These are phyloP conservation scores for Nicotiana attenuata DNA, from an alignment of 257 asterid genomes.

Conservation along the genomic window DNA sequence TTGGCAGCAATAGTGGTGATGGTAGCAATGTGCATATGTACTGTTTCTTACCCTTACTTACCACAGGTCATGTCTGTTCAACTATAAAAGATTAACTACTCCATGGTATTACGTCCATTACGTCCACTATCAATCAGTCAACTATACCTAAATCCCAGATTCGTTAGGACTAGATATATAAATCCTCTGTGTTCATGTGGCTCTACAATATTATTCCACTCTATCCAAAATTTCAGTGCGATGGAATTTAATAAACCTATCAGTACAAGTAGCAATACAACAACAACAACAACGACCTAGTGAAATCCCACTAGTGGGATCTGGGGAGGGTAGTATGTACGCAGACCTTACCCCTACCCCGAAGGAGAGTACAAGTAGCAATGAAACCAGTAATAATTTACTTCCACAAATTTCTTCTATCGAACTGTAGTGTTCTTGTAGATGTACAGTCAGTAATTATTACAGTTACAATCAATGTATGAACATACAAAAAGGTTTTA, in stretches of 20 bases:
- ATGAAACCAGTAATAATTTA: neutral
- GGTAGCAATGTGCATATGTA: neutral
- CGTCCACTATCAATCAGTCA: neutral
- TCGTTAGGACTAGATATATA: neutral
- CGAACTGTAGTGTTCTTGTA: neutral
- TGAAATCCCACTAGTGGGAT: no score
- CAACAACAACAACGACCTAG: no score
- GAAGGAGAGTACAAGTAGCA: neutral
- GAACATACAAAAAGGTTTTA: neutral
- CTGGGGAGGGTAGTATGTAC: no score
- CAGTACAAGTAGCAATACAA: neutral
- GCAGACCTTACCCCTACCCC: no score
- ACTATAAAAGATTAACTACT: neutral
- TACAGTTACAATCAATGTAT: neutral
- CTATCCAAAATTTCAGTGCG: neutral
- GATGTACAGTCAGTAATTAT: neutral
- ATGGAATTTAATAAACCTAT: neutral
- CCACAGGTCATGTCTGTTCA: neutral
- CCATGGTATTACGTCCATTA: neutral
- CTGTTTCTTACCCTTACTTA: neutral
- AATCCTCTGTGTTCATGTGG: neutral
- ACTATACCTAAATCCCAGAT: neutral
- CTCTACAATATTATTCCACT: neutral
- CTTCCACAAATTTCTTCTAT: neutral
- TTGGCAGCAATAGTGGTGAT: neutral